phyloP scores from a whole-genome alignment of 495 filamentous ascomycete species.

The Elasticomyces elasticus region DNA sequence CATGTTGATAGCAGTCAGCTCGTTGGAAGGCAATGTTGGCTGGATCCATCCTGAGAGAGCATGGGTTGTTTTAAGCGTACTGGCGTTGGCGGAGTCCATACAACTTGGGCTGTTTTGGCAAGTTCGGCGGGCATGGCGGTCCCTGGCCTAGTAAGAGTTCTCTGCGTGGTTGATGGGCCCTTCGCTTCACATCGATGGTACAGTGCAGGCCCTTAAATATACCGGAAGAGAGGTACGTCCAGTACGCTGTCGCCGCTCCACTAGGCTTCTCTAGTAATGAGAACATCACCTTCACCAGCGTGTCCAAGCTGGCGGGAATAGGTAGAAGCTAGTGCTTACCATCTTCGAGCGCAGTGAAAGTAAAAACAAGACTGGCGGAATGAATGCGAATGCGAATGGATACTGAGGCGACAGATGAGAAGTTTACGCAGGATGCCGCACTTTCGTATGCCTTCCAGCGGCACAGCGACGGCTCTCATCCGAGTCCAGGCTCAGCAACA shows the following conservation, averaged over 20 bases:
- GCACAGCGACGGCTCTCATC: no score
- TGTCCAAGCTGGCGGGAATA: background rate
- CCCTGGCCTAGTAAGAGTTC: background rate
- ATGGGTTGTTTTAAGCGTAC: background rate
- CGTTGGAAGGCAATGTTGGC: conserved; percentile 10
- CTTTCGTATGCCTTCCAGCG: no score
- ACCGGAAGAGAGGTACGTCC: conserved; percentile 2
- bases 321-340: background rate
- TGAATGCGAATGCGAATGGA: no score
- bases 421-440: no score
- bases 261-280: conserved; percentile 6
- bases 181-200: background rate
- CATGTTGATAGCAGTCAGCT: background rate
- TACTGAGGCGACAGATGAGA: no score
- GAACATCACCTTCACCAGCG: background rate
- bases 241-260: conserved; percentile 1
- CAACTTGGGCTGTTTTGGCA: background rate
- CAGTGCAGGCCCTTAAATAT: background rate
- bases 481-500: background rate
- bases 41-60: conserved; percentile 4
- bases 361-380: no score
- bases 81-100: background rate
- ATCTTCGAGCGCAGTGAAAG: conserved; percentile 9
- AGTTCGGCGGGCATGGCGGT: background rate
- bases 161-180: background rate